Percentiles rank a stretch among this genome's conserved stretches.
These are phyloP conservation scores for Talaromyces sp. DNA, from an alignment of 2,329 filamentous ascomycete genomes.

Conservation along the genomic window DNA sequence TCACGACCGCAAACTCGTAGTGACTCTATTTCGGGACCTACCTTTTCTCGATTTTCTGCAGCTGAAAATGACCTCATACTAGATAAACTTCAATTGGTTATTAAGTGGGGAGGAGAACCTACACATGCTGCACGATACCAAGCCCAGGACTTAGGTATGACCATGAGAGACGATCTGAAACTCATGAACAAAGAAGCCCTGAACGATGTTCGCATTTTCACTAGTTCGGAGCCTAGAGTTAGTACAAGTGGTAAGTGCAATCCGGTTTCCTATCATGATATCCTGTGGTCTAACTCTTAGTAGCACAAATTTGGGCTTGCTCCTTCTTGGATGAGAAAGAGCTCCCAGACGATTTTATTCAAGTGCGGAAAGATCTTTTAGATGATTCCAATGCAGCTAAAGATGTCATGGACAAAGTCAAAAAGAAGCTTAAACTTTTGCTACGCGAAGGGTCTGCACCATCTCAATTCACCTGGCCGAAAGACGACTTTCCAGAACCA, in stretches of 20 bases:
- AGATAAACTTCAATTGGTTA: conserved; percentile 94
- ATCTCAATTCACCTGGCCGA: conserved; percentile 96
- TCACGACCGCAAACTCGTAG: conserved; percentile 60
- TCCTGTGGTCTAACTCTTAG: conserved; percentile 15
- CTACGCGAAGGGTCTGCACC: conserved; percentile 90
- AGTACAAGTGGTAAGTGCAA: conserved; percentile 65
- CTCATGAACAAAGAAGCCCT: conserved; percentile 89
- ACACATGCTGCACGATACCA: conserved; percentile 97
- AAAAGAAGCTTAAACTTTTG: conserved; percentile 96
- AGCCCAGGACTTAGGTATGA: conserved; percentile 88
- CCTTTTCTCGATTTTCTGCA: conserved; percentile 89
- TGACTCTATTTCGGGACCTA: conserved; percentile 84
- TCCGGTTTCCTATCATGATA: background rate
- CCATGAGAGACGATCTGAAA: conserved; percentile 91
- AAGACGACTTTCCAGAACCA: conserved; percentile 85
- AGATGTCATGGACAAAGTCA: conserved; percentile 99
- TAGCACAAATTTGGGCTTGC: conserved; percentile 87
- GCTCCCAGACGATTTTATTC: conserved; percentile 78
- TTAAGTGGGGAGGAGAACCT: conserved; percentile 98
- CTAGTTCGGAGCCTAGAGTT: conserved; percentile 89
- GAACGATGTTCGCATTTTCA: conserved; percentile 91
- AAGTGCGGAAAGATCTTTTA: conserved; percentile 85
- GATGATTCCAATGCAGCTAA: conserved; percentile 98
- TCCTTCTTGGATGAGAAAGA: conserved; percentile 87
- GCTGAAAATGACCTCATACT: conserved; percentile 88